These are phyloP conservation scores for Gossypium bickii DNA, from an alignment of 345 rosid species.

Conservation along the genomic window DNA sequence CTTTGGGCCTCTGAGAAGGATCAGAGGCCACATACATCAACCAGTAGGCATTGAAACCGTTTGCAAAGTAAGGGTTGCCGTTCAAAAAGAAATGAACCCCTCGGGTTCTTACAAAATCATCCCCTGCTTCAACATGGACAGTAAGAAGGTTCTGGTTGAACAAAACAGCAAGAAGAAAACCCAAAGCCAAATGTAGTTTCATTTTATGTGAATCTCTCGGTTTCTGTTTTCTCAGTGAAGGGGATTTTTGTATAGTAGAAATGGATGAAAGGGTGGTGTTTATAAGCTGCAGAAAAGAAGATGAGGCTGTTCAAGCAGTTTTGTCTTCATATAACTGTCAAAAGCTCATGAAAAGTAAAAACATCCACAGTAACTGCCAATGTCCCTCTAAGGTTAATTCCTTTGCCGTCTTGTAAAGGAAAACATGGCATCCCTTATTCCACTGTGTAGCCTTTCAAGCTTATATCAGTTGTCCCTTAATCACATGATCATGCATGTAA, in stretches of 20 bases:
- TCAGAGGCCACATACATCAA: constrained; percentile 65
- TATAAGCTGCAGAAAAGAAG: constrained; percentile 10
- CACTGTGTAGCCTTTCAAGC: not conserved
- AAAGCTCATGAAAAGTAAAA: not conserved
- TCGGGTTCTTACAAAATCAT: constrained; percentile 58
- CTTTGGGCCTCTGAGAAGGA: constrained; percentile 36
- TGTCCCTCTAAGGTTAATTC: not conserved
- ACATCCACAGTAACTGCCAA: not conserved
- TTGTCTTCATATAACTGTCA: constrained; percentile 17
- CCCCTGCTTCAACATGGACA: constrained; percentile 39
- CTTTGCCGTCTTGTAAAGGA: not conserved
- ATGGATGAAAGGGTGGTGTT: not conserved
- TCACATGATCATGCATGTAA: constrained; percentile 3
- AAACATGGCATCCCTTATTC: not conserved
- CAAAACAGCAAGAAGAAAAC: constrained; percentile 30
- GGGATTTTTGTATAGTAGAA: not conserved
- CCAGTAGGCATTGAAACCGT: constrained; percentile 97
- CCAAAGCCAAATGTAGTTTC: constrained; percentile 34
- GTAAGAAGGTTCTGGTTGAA: constrained; percentile 28
- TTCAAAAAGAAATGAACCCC: constrained; percentile 60
- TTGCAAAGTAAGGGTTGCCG: constrained; percentile 71
- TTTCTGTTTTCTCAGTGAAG: not conserved
- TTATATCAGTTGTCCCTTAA: not conserved
- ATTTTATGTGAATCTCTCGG: constrained; percentile 24
- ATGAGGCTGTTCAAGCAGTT: not conserved